Conservation (phyloP, 2,329 filamentous ascomycete genomes). For the Fusarium chaquense region DNA sequence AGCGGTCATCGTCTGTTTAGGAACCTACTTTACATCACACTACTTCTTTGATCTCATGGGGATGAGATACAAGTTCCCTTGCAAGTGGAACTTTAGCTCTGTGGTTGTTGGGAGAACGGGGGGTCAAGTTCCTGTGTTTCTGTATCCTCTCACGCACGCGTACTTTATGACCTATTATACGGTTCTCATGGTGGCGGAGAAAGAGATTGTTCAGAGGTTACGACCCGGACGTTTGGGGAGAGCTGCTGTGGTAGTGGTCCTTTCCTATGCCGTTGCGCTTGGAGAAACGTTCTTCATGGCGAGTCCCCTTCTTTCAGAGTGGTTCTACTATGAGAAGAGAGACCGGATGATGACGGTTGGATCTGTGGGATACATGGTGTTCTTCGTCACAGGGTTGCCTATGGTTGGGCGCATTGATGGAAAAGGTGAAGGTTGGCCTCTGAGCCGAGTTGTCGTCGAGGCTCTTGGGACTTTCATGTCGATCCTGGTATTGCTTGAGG, state of each 20-base stretch:
- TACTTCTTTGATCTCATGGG: conserved; percentile 27
- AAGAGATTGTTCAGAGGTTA: background rate
- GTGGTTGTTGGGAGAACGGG: conserved; percentile 3
- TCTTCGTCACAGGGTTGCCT: background rate
- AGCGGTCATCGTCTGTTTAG: background rate
- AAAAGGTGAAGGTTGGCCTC: conserved; percentile 1
- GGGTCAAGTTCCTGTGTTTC: conserved; percentile 4
- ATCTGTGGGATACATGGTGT: conserved; percentile 5
- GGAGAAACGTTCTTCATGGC: conserved; percentile 19
- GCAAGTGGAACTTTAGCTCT: conserved; percentile 11
- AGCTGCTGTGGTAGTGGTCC: background rate
- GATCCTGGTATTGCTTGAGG: conserved; percentile 2
- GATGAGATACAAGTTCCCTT: conserved; percentile 10
- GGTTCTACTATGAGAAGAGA: conserved; percentile 10
- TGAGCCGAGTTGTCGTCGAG: background rate
- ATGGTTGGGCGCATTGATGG: conserved; percentile 1
- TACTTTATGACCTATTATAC: conserved; percentile 22
- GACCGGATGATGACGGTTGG: conserved; percentile 14
- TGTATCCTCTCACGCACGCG: conserved; percentile 17
- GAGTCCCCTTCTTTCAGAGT: background rate
- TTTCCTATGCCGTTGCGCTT: conserved; percentile 1
- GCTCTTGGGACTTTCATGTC: background rate
- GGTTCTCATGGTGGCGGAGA: background rate
- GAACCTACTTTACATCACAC: conserved; percentile 9
- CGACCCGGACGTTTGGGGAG: background rate